These are phyloP conservation scores for Pyrrhoderma noxium DNA, from an alignment of 1,284 basidiomycete species.

Conservation along the genomic window DNA sequence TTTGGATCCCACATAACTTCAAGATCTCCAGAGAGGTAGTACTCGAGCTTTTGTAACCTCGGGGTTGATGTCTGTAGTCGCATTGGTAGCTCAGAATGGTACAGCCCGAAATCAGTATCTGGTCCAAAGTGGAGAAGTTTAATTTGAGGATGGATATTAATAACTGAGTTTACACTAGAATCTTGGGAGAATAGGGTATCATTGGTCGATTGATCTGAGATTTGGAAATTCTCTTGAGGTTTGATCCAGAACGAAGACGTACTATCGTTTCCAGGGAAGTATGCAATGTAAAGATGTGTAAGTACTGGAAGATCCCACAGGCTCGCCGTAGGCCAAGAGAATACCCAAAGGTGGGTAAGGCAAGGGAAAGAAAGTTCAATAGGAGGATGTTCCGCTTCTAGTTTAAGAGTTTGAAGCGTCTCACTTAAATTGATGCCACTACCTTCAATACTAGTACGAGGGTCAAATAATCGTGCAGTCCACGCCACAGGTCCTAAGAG, in stretches of 20 bases:
- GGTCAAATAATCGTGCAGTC: not conserved
- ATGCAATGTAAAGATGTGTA: constrained; percentile 3
- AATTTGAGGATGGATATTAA: not conserved
- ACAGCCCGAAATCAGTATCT: constrained; percentile 11
- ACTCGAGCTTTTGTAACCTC: constrained; percentile 1
- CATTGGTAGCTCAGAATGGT: constrained; percentile 4
- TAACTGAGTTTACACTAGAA: not conserved
- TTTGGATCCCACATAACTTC: constrained; percentile 2
- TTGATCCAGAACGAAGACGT: constrained; percentile 3
- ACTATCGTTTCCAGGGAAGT: constrained; percentile 3
- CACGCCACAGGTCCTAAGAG: constrained; percentile 8
- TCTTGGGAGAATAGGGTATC: not conserved
- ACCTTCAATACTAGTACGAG: not conserved
- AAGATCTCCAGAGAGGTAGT: constrained; percentile 6
- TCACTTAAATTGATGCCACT: not conserved
- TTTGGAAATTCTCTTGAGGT: not conserved
- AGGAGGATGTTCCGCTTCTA: constrained; percentile 6
- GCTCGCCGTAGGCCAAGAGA: constrained; percentile 9
- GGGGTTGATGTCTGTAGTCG: not conserved
- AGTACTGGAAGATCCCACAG: constrained; percentile 3
- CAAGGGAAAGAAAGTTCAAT: not conserved
- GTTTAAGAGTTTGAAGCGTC: not conserved
- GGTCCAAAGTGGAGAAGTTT: constrained; percentile 6
- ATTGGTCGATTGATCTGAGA: not conserved
- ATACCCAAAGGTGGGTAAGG: constrained; percentile 7